Evolutionary conservation across 768 basidiomycete genomes (phyloP), one percentile per base, ranked within the genome.

Genomic region (Cyclocybe aegerita): DNA sequence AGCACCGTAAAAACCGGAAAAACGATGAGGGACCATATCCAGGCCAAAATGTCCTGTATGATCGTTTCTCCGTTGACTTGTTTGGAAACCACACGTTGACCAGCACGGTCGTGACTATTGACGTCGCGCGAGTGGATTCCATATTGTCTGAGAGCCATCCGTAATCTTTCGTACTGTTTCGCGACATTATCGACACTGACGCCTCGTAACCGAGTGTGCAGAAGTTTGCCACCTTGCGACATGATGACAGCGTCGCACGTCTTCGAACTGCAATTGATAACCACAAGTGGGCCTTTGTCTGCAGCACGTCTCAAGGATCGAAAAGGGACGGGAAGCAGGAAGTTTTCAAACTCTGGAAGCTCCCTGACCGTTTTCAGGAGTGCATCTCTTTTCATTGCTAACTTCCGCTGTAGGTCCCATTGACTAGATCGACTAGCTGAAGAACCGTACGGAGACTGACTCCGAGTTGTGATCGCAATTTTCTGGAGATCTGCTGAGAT

Each of bases 241-340:
- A 59, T 17, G 9, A 59, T 46, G 35, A 59, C 36, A n/a, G 52
- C 52, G 42, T 59, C 58, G 35, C 58, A 53, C 16, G 44, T 36
- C 30, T 32, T 35, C 10, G 15, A 10, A 42, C 42, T 52, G 37
- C 37, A 46, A 45, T 53, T 60, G 33, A 60, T 46, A 11, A 56
- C 34, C 14, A 58, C 46, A 7, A 60, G 42, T 5, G 56, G 52
- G 9, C 59, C 59, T 12, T 39, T 23, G 14, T 46, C 35, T 39
- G 56, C 53, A 29, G 50, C 54, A 30, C 38, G 15, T 32, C 30
- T 33, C 7, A 60, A 33, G 10, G 29, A 38, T n/a, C 32, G 30
- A 32, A 58, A 60, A 7, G 44, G 45, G 5, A 48, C 44, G 4
- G 60, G 59, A 15, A 52, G 49, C 35, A 64, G 52, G 38, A 64